Base-by-base conservation (phyloP, 306 rosid species). In the Astragalus membranaceus region DNA sequence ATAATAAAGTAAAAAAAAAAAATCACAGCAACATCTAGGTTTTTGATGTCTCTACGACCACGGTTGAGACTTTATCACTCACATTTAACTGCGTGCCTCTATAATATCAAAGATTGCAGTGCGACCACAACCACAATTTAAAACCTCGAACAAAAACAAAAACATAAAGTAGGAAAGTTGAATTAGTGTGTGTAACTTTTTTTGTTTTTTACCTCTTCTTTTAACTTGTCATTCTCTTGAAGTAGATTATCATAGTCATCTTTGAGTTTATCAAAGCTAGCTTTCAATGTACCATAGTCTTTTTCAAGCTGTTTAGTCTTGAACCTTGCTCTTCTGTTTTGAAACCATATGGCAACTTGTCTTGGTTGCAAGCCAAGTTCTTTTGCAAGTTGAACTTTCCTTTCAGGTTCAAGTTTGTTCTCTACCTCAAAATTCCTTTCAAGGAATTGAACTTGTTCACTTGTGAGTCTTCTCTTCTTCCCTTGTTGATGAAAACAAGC, bases 281-380 rank as follows among this genome's bases (percentile, higher is more conserved):
- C 74, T 67, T 83, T 87, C 85, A 92, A 78, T 4, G 79, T 75
- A 62, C 80, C 94, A 68, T 82, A 92, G 20, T 89, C 96, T 75
- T 76, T 85, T 15, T 86, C 92, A n/a, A 92, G 78, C 64, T 92
- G 96, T 33, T 94, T 94, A 30, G 88, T 85, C 74, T 94, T 92
- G 59, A 72, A 87, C 60, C 95, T 87, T 62, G 94, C 97, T 14
- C 96, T 84, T 53, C 96, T 75, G 77, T 92, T 93, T 74, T 93
- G 98, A 50, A 93, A 93, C 98, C 98, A 93, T 44, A 93, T 87
- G 8, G 98, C 96, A 5, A 93, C 94, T 89, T 93, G 98, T 63
- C 98, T 88, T 43, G 98, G 96, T 80, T 80, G 89, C 82, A 93
- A 79, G 0, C 97, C 90, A 37, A 88, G 89, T 12, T 94, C 98